Conservation (phyloP, 73 alveolate genomes). For the Tetrahymena elliotti region DNA sequence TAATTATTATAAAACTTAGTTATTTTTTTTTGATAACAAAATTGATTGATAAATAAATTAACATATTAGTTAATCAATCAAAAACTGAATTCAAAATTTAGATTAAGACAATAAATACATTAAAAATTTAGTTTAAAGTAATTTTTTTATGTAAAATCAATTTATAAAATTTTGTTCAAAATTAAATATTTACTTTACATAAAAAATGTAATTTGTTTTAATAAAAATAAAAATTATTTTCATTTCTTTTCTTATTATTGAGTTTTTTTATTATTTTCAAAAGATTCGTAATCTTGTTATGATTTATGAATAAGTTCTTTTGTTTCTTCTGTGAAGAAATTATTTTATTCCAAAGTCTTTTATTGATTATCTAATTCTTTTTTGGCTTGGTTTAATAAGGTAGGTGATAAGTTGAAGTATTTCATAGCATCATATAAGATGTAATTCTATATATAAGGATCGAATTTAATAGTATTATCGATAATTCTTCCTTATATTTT, state of each 20-base stretch:
- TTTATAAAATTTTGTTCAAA: no score
- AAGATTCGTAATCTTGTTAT: not conserved
- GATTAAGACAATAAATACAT: no score
- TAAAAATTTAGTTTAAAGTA: no score
- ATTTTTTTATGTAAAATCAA: no score
- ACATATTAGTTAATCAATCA: no score
- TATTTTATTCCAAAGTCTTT: slow-evolving; percentile 10
- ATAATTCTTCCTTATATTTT: slow-evolving; percentile 19
- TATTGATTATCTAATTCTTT: not conserved
- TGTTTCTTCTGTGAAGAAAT: slow-evolving; percentile 13
- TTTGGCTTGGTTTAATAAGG: not conserved
- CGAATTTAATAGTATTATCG: slow-evolving; percentile 19
- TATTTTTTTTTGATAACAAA: no score
- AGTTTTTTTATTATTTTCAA: not conserved
- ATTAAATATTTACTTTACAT: not conserved
- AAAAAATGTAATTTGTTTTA: no score
- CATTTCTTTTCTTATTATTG: not conserved
- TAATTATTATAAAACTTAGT: not conserved
- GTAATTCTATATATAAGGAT: slow-evolving; percentile 20
- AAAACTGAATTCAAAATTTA: no score
- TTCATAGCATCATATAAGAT: not conserved
- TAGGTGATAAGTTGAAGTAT: slow-evolving; percentile 11
- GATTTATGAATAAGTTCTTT: not conserved
- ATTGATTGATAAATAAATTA: no score
- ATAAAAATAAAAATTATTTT: not conserved